Percentiles rank a stretch among this genome's conserved stretches.
These are phyloP conservation scores for Betula pendula DNA, from an alignment of 306 rosid species.

Conservation along the genomic window DNA sequence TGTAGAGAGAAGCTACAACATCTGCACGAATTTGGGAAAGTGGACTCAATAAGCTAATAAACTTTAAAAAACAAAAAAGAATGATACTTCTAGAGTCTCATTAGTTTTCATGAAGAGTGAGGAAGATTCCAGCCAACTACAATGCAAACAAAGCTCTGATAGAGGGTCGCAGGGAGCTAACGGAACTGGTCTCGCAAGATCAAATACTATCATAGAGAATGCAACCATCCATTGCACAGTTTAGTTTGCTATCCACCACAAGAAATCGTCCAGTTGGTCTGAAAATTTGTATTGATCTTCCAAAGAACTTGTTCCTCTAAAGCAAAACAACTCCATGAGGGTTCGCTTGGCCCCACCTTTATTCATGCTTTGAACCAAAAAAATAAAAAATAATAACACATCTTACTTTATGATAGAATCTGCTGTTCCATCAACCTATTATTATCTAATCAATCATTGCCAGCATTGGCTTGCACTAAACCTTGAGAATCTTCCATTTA, in stretches of 20 bases:
- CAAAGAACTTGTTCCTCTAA: not conserved
- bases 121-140: not conserved
- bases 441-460: not conserved
- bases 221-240: not conserved
- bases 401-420: not conserved
- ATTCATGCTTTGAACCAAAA: not conserved
- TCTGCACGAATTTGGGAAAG: too few relatives aligned
- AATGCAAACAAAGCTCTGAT: not conserved
- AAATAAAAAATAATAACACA: not conserved
- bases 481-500: not conserved
- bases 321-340: not conserved
- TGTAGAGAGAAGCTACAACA: too few relatives aligned
- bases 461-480: not conserved
- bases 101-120: not conserved
- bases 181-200: not conserved
- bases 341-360: not conserved
- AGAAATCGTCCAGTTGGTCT: not conserved
- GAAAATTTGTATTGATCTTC: not conserved
- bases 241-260: not conserved
- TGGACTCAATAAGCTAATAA: not conserved
- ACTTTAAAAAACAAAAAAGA: not conserved
- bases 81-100: not conserved
- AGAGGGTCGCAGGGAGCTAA: not conserved
- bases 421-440: not conserved
- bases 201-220: not conserved